These are phyloP conservation scores for Geotrichum histeridarum DNA, from an alignment of 1,139 yeast genomes.

Conservation along the genomic window DNA sequence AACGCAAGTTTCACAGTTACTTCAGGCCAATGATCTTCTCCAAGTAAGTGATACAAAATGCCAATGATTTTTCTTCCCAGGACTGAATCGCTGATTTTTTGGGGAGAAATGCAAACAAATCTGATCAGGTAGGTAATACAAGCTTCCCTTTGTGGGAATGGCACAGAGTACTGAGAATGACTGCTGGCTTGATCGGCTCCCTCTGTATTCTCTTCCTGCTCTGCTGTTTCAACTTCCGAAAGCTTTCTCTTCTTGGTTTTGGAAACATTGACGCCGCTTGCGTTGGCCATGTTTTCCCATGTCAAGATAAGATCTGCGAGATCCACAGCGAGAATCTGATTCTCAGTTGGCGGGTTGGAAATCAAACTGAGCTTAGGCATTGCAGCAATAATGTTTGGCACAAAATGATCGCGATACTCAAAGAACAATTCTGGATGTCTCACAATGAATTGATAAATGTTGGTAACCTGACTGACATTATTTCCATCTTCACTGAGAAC, in stretches of 20 bases:
- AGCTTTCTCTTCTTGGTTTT: slow-evolving; percentile 27
- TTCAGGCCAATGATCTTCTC: slow-evolving; percentile 78
- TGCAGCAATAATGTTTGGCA: slow-evolving; percentile 85
- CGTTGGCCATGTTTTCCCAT: slow-evolving; percentile 60
- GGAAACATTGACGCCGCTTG: slow-evolving; percentile 30
- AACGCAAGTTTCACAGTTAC: slow-evolving; percentile 77
- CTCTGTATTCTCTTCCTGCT: slow-evolving; percentile 21
- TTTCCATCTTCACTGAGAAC: slow-evolving; percentile 88
- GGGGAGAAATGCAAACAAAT: slow-evolving; percentile 82
- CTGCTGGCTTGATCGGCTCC: slow-evolving; percentile 1
- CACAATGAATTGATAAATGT: slow-evolving; percentile 84
- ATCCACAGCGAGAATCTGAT: slow-evolving; percentile 81
- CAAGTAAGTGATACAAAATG: slow-evolving; percentile 64
- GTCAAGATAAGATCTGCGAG: slow-evolving; percentile 75
- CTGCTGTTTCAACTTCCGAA: slow-evolving; percentile 21
- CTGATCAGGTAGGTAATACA: slow-evolving; percentile 87
- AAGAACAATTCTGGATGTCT: slow-evolving; percentile 81
- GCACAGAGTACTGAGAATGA: slow-evolving; percentile 49
- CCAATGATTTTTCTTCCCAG: slow-evolving; percentile 76
- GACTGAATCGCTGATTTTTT: slow-evolving; percentile 77
- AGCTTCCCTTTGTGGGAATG: slow-evolving; percentile 80
- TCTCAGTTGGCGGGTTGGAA: slow-evolving; percentile 75
- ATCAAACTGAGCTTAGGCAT: slow-evolving; percentile 86
- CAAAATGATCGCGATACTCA: slow-evolving; percentile 81
- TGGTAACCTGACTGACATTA: slow-evolving; percentile 74